These are phyloP conservation scores for Durusdinium trenchii DNA, from an alignment of 73 alveolate species.

Conservation along the genomic window DNA sequence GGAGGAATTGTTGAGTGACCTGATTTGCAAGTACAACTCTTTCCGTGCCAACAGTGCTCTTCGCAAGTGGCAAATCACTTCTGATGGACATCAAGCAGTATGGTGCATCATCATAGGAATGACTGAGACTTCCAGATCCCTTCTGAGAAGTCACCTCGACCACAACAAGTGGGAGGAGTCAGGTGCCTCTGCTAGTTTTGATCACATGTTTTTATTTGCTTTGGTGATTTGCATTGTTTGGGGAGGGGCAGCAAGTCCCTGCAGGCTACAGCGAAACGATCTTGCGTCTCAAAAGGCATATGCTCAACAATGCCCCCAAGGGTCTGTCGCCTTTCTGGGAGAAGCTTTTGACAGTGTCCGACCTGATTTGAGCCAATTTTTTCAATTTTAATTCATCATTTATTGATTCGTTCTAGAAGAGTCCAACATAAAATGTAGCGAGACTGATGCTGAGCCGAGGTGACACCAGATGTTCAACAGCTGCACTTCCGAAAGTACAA, in stretches of 20 bases:
- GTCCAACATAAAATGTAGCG: background rate
- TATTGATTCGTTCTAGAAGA: background rate
- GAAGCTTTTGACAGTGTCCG: background rate
- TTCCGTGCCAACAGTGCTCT: background rate
- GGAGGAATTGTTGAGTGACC: background rate
- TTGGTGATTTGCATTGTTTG: background rate
- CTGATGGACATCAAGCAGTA: background rate
- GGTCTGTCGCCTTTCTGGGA: slow-evolving; percentile 41
- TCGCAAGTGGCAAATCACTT: slow-evolving; percentile 3
- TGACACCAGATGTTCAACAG: slow-evolving; percentile 31
- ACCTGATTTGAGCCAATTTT: background rate
- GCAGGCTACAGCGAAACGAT: slow-evolving; percentile 43
- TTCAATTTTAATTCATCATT: background rate
- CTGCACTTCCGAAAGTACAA: slow-evolving; percentile 53
- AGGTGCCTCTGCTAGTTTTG: background rate
- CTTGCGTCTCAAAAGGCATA: slow-evolving; percentile 10
- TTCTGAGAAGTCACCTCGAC: slow-evolving; percentile 8
- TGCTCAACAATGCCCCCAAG: slow-evolving; percentile 11
- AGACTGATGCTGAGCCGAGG: background rate
- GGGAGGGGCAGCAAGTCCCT: background rate
- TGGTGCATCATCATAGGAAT: slow-evolving; percentile 6
- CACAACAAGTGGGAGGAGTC: slow-evolving; percentile 70
- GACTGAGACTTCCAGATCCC: background rate
- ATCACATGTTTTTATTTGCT: background rate
- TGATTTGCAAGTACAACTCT: background rate